Evolutionary conservation across 805 yeast genomes (phyloP).

Genomic region (Schizosaccharomyces octosporus): DNA sequence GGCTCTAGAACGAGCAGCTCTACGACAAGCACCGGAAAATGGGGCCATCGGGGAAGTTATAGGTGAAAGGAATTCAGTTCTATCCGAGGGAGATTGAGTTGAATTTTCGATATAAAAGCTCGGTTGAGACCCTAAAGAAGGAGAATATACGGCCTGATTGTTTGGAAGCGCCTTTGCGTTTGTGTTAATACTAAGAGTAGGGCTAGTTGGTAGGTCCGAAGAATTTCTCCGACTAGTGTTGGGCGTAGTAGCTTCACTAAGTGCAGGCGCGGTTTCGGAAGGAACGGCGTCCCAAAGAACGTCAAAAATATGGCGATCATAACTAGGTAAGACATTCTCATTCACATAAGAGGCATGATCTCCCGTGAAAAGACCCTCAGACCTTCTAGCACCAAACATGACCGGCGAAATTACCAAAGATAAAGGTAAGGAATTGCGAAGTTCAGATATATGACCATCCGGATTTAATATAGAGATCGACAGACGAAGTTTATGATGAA

Average conservation of each 20-base stretch:
- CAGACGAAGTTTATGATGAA: constrained; percentile 71
- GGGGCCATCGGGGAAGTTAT: neutral
- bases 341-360: constrained; percentile 40
- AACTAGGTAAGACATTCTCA: constrained; percentile 43
- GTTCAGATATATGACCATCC: constrained; percentile 79
- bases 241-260: constrained; percentile 18
- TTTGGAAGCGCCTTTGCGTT: neutral
- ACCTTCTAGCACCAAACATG: constrained; percentile 36
- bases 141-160: neutral
- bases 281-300: constrained; percentile 44
- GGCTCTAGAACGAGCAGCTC: neutral
- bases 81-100: neutral
- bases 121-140: neutral
- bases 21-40: neutral
- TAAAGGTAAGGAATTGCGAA: constrained; percentile 74
- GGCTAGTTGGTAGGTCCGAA: neutral
- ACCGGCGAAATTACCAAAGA: constrained; percentile 58
- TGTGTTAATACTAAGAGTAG: neutral
- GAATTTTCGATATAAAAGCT: neutral
- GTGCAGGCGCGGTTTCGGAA: constrained; percentile 15
- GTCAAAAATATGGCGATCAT: constrained; percentile 62
- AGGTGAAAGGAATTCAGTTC: neutral
- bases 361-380: constrained; percentile 6
- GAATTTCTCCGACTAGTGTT: constrained; percentile 5
- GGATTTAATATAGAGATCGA: constrained; percentile 57